Evolutionary conservation across 75 land plant genomes (phyloP), one percentile per base, ranked within the genome.

Genomic region (Pinus tabuliformis): DNA sequence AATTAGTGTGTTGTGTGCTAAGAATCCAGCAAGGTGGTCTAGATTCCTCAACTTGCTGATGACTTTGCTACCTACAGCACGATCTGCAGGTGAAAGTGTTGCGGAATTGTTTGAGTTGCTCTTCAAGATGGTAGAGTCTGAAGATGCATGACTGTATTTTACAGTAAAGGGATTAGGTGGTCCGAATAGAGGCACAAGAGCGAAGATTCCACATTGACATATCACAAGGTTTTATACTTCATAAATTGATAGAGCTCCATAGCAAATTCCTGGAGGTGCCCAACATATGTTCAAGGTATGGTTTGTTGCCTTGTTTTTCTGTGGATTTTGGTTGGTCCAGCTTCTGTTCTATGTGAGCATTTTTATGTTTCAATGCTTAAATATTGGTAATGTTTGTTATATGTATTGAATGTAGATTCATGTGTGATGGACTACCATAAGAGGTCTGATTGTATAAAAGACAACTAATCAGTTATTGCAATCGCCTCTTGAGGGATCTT

Each of bases 391-490:
- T n/a, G n/a, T n/a, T n/a, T n/a, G n/a, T n/a, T n/a, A n/a, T n/a
- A n/a, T n/a, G n/a, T n/a, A n/a, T n/a, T n/a, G n/a, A n/a, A n/a
- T n/a, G n/a, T n/a, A n/a, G n/a, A n/a, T n/a, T n/a, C n/a, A 94
- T 97, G 89, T 83, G 85, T 66, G 92, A 97, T 59, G 88, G 90
- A 52, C 76, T 95, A 76, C 88, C 94, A 13, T 87, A 70, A 88
- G 98, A 60, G 98, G 99, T 30, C 79, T 97, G 77, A 89, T 97
- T 60, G 95, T 97, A 59, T 98, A 97, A 75, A 97, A 97, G 84
- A 97, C 99, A 36, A 97, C 81, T 97, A 59, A 97, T 95, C 54
- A 83, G 95, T 78, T 98, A 97, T 76, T 95, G 99, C 82, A 91
- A 89, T 77, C 85, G 86, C 62, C 90, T 97, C 61, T 60, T 97